Evolutionary conservation across 2,329 filamentous ascomycete species (phyloP).

Genomic region (Diaporthe destruens): DNA sequence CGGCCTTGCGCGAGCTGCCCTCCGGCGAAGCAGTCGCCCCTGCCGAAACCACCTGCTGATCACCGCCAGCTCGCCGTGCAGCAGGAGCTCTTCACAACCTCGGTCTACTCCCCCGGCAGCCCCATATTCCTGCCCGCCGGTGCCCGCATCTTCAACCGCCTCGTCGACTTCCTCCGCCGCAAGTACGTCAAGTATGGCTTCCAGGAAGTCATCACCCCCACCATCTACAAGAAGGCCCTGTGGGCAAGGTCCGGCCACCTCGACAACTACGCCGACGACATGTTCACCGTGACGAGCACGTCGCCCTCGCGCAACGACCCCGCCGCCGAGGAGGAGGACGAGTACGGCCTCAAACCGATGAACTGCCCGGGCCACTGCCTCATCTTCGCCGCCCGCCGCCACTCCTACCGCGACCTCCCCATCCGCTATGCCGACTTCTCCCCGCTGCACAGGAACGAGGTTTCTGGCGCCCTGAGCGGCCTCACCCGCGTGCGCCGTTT

Average conservation of each 20-base stretch:
- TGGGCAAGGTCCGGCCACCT: constrained; percentile 90
- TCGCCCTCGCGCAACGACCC: constrained; percentile 54
- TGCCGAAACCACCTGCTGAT: constrained; percentile 55
- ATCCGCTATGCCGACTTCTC: constrained; percentile 90
- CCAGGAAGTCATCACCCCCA: constrained; percentile 89
- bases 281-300: constrained; percentile 82
- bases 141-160: constrained; percentile 84
- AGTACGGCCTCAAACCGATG: constrained; percentile 91
- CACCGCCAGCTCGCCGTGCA: constrained; percentile 71
- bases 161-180: constrained; percentile 83
- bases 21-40: constrained; percentile 45
- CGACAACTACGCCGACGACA: constrained; percentile 91
- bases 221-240: constrained; percentile 88
- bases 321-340: constrained; percentile 67
- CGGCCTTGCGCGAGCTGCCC: constrained; percentile 49
- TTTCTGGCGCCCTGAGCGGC: constrained; percentile 83
- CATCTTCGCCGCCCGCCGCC: constrained; percentile 79
- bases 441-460: constrained; percentile 87
- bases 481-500: constrained; percentile 88
- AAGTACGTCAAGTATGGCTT: constrained; percentile 90
- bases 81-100: constrained; percentile 84
- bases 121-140: constrained; percentile 88
- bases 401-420: constrained; percentile 84
- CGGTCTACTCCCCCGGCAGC: constrained; percentile 84
- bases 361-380: constrained; percentile 92